A percentile compares a stretch with the other conserved stretches of the same genome.
These are phyloP conservation scores for Kluyveromyces marxianus DNA, from an alignment of 1,139 yeast species.

Conservation along the genomic window DNA sequence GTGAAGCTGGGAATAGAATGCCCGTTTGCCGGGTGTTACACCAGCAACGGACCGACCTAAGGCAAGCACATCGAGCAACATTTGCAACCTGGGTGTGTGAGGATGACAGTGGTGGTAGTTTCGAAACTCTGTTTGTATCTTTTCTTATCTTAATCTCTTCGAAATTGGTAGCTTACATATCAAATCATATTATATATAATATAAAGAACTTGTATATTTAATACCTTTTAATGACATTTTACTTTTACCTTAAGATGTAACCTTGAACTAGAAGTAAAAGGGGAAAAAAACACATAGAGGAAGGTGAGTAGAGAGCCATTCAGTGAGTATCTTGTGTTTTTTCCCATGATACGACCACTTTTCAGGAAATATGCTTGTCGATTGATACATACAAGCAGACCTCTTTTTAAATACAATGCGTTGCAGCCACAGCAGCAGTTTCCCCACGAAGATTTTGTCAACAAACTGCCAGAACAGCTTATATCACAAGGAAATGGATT, in stretches of 20 bases:
- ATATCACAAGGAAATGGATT: constrained; percentile 23
- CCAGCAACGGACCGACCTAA: too few relatives aligned
- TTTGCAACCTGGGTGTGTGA: too few relatives aligned
- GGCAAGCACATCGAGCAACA: too few relatives aligned
- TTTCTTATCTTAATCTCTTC: not conserved
- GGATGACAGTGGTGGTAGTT: too few relatives aligned
- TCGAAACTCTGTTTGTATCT: not conserved
- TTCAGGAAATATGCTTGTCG: not conserved
- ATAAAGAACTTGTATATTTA: too few relatives aligned
- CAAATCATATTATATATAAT: too few relatives aligned
- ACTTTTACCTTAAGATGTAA: too few relatives aligned
- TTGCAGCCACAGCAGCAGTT: constrained; percentile 1
- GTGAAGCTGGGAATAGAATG: not conserved
- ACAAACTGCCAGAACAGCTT: constrained; percentile 25
- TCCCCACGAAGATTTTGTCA: constrained; percentile 14
- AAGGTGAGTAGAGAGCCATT: too few relatives aligned
- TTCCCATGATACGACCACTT: not conserved
- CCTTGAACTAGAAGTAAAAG: too few relatives aligned
- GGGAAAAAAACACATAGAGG: too few relatives aligned
- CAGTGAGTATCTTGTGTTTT: not conserved
- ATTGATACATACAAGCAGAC: not conserved
- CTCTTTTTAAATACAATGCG: not conserved
- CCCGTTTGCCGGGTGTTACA: too few relatives aligned
- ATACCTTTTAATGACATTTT: too few relatives aligned
- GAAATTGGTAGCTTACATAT: not conserved